These are phyloP conservation scores for Trypanosomatidae sp. DNA, from an alignment of 208 protist genomes.

Conservation along the genomic window DNA sequence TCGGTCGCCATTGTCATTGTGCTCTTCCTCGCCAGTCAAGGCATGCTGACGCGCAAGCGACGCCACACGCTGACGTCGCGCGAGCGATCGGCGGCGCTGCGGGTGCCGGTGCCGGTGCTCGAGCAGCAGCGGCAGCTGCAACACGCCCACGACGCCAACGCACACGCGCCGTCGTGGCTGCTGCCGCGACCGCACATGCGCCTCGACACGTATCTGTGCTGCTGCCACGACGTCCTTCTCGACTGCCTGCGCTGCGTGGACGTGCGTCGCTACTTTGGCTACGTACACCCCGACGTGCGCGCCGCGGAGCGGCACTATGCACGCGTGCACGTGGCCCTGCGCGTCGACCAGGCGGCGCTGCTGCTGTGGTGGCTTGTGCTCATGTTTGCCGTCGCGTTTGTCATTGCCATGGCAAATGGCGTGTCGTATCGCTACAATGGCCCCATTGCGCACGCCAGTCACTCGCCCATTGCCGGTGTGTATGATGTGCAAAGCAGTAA, in stretches of 20 bases:
- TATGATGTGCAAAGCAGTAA: not conserved
- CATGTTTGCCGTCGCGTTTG: constrained; percentile 58
- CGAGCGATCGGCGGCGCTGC: constrained; percentile 22
- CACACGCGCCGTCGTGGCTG: not conserved
- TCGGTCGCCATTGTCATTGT: constrained; percentile 20
- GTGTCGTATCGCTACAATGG: constrained; percentile 30
- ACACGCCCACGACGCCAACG: constrained; percentile 13
- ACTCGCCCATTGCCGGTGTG: not conserved
- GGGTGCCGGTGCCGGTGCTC: constrained; percentile 7
- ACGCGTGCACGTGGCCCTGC: constrained; percentile 38
- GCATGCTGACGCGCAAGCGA: constrained; percentile 67
- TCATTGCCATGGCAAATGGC: constrained; percentile 43
- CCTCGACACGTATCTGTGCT: constrained; percentile 70
- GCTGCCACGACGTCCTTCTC: constrained; percentile 54
- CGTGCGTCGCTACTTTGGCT: constrained; percentile 50
- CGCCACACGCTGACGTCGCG: constrained; percentile 37
- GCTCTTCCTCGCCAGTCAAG: constrained; percentile 50
- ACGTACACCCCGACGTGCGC: constrained; percentile 60
- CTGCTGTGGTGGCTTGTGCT: constrained; percentile 76
- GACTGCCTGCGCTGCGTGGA: constrained; percentile 56
- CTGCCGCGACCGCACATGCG: not conserved
- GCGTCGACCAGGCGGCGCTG: constrained; percentile 63
- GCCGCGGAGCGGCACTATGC: constrained; percentile 34
- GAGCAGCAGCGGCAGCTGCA: constrained; percentile 5
- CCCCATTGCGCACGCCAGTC: constrained; percentile 19